Evolutionary conservation across 192 early-diverging fungal species (phyloP).

Genomic region (Chytriomyces confervae): DNA sequence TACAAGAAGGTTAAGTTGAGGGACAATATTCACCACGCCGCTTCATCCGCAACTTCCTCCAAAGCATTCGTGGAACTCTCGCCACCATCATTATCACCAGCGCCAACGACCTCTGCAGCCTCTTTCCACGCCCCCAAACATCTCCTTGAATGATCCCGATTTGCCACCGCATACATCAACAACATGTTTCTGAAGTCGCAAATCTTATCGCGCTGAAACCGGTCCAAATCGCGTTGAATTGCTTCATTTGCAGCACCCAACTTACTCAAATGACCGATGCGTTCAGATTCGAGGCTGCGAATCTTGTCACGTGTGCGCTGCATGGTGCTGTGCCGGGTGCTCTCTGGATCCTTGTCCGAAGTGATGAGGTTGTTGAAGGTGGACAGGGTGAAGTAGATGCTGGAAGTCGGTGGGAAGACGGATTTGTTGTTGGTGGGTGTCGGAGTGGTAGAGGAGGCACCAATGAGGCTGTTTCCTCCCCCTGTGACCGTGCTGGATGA

Average conservation of each 20-base stretch:
- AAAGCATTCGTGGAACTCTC: background rate
- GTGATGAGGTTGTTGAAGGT: conserved; percentile 88
- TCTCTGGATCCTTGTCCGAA: conserved; percentile 89
- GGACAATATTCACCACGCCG: no score
- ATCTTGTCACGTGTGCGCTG: conserved; percentile 86
- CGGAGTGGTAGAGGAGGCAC: background rate
- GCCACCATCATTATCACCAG: background rate
- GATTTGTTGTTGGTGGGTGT: conserved; percentile 4
- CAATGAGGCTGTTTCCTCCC: background rate
- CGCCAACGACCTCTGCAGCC: conserved; percentile 36
- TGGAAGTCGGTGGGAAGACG: background rate
- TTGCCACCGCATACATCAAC: conserved; percentile 57
- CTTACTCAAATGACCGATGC: conserved; percentile 73
- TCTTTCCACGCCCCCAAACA: conserved; percentile 45
- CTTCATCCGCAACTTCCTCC: background rate
- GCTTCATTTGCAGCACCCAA: conserved; percentile 77
- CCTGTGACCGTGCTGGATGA: conserved; percentile 33
- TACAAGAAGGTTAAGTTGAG: no score
- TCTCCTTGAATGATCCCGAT: conserved; percentile 41
- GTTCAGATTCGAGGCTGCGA: conserved; percentile 75
- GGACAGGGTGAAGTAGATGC: conserved; percentile 22
- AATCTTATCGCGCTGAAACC: conserved; percentile 94
- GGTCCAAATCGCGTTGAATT: conserved; percentile 87
- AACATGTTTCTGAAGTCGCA: conserved; percentile 82
- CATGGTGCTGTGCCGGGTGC: conserved; percentile 86